Percentiles rank a stretch among this genome's conserved stretches.
These are phyloP conservation scores for Rhodotorula sp. DNA, from an alignment of 1,284 basidiomycete species.

Conservation along the genomic window DNA sequence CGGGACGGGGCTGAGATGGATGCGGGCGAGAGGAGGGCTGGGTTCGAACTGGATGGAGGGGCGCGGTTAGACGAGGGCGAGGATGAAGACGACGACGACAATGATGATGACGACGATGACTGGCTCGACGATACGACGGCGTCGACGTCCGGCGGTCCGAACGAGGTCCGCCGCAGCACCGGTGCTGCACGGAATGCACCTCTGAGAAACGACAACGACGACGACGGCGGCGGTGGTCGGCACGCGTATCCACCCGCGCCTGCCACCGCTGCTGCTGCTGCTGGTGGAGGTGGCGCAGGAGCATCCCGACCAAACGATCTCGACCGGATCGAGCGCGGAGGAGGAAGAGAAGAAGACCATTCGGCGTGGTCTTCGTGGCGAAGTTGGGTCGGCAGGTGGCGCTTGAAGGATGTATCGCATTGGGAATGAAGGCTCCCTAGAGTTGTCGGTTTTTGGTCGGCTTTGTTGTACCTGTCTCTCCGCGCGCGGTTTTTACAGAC, in stretches of 20 bases:
- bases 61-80: conserved; percentile 14
- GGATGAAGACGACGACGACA: conserved; percentile 4
- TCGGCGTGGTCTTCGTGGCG: conserved; percentile 10
- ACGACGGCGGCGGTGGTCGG: neutral
- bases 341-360: conserved; percentile 3
- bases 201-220: neutral
- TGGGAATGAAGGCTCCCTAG: neutral
- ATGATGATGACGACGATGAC: conserved; percentile 12
- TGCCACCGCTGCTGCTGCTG: neutral
- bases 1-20: conserved; percentile 16
- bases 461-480: neutral
- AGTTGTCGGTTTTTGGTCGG: neutral
- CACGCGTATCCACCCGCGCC: neutral
- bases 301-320: neutral
- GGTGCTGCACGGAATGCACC: neutral
- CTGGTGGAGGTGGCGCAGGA: no score
- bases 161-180: neutral
- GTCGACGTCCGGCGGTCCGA: neutral
- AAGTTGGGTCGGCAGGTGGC: conserved; percentile 3
- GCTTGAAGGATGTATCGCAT: conserved; percentile 10
- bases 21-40: conserved; percentile 22
- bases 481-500: no score
- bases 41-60: conserved; percentile 31
- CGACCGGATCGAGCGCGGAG: neutral
- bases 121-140: conserved; percentile 16